phyloP scores from a whole-genome alignment of 2,329 filamentous ascomycete genomes.

The Fusarium sp. region DNA sequence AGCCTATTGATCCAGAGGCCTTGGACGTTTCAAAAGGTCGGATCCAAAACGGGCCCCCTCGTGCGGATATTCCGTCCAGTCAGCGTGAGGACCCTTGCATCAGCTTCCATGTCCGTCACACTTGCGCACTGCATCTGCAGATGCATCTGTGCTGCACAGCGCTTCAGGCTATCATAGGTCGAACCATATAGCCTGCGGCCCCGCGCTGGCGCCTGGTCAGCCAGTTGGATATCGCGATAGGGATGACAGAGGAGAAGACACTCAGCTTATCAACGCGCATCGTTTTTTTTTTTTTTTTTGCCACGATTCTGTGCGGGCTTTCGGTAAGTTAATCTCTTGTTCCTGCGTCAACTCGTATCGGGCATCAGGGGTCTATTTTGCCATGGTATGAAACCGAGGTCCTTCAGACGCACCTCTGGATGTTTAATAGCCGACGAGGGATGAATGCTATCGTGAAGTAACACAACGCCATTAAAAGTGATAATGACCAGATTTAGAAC shows the following conservation, averaged over 20 bases:
- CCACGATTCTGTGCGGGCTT: slow-evolving; percentile 12
- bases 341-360: slow-evolving; percentile 24
- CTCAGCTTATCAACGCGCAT: slow-evolving; percentile 6
- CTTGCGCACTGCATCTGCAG: slow-evolving; percentile 20
- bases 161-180: slow-evolving; percentile 21
- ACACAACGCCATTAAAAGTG: background rate
- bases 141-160: slow-evolving; percentile 7
- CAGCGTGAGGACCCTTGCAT: slow-evolving; percentile 31
- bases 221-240: slow-evolving; percentile 30
- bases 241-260: slow-evolving; percentile 9
- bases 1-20: slow-evolving; percentile 26
- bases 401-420: slow-evolving; percentile 12
- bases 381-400: slow-evolving; percentile 8
- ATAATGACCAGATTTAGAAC: slow-evolving; percentile 7
- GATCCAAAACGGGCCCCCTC: slow-evolving; percentile 34
- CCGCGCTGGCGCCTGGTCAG: slow-evolving; percentile 35
- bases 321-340: slow-evolving; percentile 13
- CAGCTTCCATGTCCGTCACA: slow-evolving; percentile 33
- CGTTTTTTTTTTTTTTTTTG: slow-evolving; percentile 1
- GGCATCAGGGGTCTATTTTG: background rate
- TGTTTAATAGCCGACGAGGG: slow-evolving; percentile 8
- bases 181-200: slow-evolving; percentile 11
- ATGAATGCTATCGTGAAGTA: background rate
- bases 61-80: slow-evolving; percentile 34
- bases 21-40: slow-evolving; percentile 35